These are phyloP conservation scores for Didymella keratinophila DNA, from an alignment of 2,329 filamentous ascomycete genomes.

Conservation along the genomic window DNA sequence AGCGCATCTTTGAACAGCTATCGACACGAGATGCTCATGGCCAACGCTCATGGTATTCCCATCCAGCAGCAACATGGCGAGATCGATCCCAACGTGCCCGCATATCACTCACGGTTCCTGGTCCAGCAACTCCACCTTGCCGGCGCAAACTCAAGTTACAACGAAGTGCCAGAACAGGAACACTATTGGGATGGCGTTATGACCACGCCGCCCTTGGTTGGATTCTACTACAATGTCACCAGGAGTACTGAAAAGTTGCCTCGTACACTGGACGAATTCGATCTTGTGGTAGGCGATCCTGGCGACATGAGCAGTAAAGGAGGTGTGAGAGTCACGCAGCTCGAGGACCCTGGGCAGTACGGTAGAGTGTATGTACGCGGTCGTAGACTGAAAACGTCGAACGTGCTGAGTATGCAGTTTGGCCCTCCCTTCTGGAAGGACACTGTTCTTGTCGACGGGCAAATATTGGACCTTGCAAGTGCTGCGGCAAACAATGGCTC, in stretches of 20 bases:
- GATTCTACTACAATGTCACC: constrained; percentile 58
- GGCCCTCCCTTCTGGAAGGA: constrained; percentile 27
- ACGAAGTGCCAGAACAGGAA: constrained; percentile 58
- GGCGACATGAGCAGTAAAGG: constrained; percentile 61
- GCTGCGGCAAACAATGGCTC: background rate
- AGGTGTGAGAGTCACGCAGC: constrained; percentile 60
- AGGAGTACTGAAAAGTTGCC: constrained; percentile 27
- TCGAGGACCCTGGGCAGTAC: constrained; percentile 59
- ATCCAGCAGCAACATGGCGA: constrained; percentile 65
- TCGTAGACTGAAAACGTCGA: constrained; percentile 43
- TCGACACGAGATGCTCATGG: constrained; percentile 62
- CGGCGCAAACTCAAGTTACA: constrained; percentile 55
- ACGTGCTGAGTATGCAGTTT: constrained; percentile 44
- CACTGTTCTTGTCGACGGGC: constrained; percentile 34
- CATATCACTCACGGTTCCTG: constrained; percentile 65
- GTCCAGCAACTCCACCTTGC: constrained; percentile 57
- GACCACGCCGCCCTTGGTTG: constrained; percentile 58
- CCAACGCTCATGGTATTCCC: constrained; percentile 61
- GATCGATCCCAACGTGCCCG: constrained; percentile 65
- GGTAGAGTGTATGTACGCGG: constrained; percentile 57
- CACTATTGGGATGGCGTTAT: constrained; percentile 66
- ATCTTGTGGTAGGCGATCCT: constrained; percentile 60
- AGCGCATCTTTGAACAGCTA: constrained; percentile 61
- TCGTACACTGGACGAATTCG: constrained; percentile 51
- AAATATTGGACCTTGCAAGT: constrained; percentile 24